A percentile compares a stretch with the other conserved stretches of the same genome.
phyloP scores from a whole-genome alignment of 345 rosid species.

The Linum lewisii region DNA sequence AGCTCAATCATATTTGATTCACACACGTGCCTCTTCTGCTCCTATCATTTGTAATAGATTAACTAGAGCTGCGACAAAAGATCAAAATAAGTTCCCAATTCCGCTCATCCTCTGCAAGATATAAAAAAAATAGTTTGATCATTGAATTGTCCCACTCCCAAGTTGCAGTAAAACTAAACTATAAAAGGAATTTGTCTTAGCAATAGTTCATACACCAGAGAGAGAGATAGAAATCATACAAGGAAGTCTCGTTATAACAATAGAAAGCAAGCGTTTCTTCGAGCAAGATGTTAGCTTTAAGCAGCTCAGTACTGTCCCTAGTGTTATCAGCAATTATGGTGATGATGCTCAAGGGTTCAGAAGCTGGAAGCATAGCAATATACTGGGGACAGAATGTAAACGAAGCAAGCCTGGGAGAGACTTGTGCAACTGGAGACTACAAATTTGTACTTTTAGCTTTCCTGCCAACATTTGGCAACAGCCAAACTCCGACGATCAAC shows the following conservation, averaged over 20 bases:
- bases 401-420: neutral
- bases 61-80: neutral
- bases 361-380: neutral
- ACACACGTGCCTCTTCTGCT: neutral
- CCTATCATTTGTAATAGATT: neutral
- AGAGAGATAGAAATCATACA: neutral
- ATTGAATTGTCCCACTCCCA: neutral
- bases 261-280: neutral
- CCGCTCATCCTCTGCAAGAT: neutral
- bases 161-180: neutral
- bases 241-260: too few relatives aligned
- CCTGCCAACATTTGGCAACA: too few relatives aligned
- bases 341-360: neutral
- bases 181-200: neutral
- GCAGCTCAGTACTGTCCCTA: neutral
- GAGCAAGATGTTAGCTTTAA: neutral
- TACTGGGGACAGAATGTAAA: neutral
- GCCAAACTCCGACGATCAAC: too few relatives aligned
- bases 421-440: neutral
- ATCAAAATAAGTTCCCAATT: neutral
- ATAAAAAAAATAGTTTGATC: neutral
- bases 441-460: neutral
- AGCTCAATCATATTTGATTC: neutral
- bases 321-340: neutral
- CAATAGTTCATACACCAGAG: neutral